A percentile compares a stretch with the other conserved stretches of the same genome.
These are phyloP conservation scores for Polyporus tsugae DNA, from an alignment of 1,284 basidiomycete genomes.

Conservation along the genomic window DNA sequence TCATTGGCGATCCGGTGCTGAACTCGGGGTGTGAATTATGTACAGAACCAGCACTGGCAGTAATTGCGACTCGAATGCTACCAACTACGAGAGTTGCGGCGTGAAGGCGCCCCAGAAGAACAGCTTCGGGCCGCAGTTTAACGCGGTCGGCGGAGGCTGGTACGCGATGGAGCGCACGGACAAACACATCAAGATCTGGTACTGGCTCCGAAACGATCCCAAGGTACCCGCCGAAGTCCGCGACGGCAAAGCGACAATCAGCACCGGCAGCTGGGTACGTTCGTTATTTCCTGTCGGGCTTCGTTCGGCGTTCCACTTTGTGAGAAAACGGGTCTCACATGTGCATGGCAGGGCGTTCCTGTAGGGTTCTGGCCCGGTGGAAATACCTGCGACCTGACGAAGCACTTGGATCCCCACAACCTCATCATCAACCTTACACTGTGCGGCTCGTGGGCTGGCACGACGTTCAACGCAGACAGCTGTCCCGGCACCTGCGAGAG, in stretches of 20 bases:
- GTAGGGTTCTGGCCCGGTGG: conserved; percentile 58
- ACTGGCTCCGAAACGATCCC: conserved; percentile 56
- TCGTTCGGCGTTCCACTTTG: too few relatives aligned
- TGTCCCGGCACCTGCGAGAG: conserved; percentile 59
- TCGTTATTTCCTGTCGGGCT: neutral
- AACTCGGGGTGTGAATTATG: neutral
- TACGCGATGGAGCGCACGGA: conserved; percentile 61
- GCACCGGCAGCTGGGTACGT: conserved; percentile 47
- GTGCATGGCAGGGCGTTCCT: conserved; percentile 53
- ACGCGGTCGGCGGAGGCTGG: conserved; percentile 69
- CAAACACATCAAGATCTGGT: conserved; percentile 63
- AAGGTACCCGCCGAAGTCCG: conserved; percentile 56
- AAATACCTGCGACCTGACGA: conserved; percentile 53
- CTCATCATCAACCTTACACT: conserved; percentile 63
- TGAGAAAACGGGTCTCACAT: too few relatives aligned
- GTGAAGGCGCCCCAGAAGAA: conserved; percentile 53
- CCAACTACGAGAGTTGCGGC: conserved; percentile 71
- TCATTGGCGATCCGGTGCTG: neutral
- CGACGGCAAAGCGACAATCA: conserved; percentile 48
- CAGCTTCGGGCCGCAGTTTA: conserved; percentile 70
- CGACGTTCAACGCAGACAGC: conserved; percentile 49
- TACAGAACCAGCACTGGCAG: conserved; percentile 26
- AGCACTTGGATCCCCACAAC: conserved; percentile 59
- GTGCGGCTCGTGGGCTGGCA: conserved; percentile 65
- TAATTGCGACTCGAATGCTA: conserved; percentile 35